Evolutionary conservation across 2,329 filamentous ascomycete species (phyloP), one percentile per base, ranked within the genome.

Genomic region (Huntiella omanensis): DNA sequence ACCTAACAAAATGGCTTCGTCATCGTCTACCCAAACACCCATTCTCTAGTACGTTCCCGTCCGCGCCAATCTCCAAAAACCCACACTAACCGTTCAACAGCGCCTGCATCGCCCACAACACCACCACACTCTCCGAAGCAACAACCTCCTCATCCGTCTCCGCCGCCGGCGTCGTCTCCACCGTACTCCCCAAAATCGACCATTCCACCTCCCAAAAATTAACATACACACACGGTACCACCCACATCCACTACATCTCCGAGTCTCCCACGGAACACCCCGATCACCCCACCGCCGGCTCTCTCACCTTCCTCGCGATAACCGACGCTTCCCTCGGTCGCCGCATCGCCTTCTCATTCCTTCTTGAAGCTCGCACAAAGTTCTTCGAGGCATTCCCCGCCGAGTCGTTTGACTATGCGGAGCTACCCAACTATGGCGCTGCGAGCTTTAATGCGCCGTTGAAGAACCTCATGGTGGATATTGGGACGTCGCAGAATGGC

Each of bases 201-300:
- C 91, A 98, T 66, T 65, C 69, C 52, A 67, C 71, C 28, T 71
- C 86, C 1, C 78, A 93, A 58, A 95, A 95, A 64, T 75, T 93
- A 53, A 96, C 88, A 46, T 95, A 93, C 67, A 92, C 85, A 36
- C 86, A 95, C 63, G 83, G 86, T 64, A 70, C 79, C 50, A 79
- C 92, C 62, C 85, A 91, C 69, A 91, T 96, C 62, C 88, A 98
- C 71, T 95, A 93, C 69, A 82, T 96, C 58, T 75, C 87, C 57
- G 83, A 91, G 58, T 77, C 85, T 0, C 79, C 85, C 7, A 79
- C 77, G 3, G 73, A 73, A 55, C 73, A 79, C 57, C 66, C 66
- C 48, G 57, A 54, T 56, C 67, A 63, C 55, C 68, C 69, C 43
- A 75, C 77, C 5, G 77, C 83, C 43, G 84, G 84, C 45, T 83